Evolutionary conservation across 139 green algal genomes (phyloP), one percentile per base, ranked within the genome.

Genomic region (Tetradesmus lagerheimii): DNA sequence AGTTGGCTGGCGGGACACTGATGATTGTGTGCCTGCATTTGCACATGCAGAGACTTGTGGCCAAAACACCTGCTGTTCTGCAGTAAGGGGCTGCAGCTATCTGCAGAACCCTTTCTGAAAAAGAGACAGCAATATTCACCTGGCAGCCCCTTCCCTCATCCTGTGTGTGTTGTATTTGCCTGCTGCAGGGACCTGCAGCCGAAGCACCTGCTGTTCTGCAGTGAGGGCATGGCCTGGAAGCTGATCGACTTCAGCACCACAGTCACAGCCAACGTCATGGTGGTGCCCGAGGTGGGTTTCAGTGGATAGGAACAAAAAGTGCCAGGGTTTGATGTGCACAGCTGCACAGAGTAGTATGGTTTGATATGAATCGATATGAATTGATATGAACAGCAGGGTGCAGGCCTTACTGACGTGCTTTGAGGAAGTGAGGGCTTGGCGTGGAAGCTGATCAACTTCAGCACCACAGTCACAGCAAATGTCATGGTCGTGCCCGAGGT

Each of bases 371-470:
- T n/a, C n/a, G n/a, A n/a, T n/a, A n/a, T n/a, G n/a, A n/a, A n/a
- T n/a, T n/a, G n/a, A n/a, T n/a, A n/a, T n/a, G n/a, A n/a, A n/a
- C n/a, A n/a, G n/a, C n/a, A n/a, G n/a, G n/a, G n/a, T n/a, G n/a
- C n/a, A n/a, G n/a, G n/a, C n/a, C n/a, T n/a, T n/a, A n/a, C n/a
- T n/a, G n/a, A 83, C 77, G 1, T 83, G 38, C 38, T 83, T 37
- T 83, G 62, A 4, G 62, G 39, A 37, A 64, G 38, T 62, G 77
- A 83, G 38, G 39, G 77, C 37, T 16, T 83, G 38, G 37, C 41
- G 37, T 83, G 77, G 77, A 83, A 83, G 77, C 77, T 83, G 37
- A 83, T 83, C 29, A 38, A 83, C 38, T 83, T 83, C 38, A 62
- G 77, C 77, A 83, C 38, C 41, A 83, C 77, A 41, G 77, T 83